Base-by-base conservation (phyloP, 164 flowering plant species). In the Piper betle region DNA sequence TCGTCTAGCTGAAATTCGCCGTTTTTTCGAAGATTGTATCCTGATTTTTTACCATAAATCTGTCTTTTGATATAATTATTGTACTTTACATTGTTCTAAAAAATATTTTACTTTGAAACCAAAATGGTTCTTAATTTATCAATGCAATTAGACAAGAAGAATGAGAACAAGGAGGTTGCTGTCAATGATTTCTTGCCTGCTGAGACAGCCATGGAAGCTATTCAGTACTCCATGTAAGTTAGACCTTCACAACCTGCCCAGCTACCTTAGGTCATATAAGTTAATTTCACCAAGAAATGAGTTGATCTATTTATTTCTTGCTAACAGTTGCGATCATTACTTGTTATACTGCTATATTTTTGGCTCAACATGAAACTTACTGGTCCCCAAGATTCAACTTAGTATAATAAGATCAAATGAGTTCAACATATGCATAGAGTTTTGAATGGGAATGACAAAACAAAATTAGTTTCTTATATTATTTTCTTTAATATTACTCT, bases 11-110 rank as follows among this genome's bases (percentile, higher is more conserved):
- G 91, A 85, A 70, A 85, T 85, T 55, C 69, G 82, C 2, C 85
- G 91, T 43, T 85, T 85, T 67, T 85, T 83, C 67, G 91, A 85
- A 79, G 91, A 85, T 62, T 85, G 87, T 85, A 83, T 80, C 79
- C 78, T 75, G 64, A 39, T 46, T 53, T 42, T 58, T 25, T 53
- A 62, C 33, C 33, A 25, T 3, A 15, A 37, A 20, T 16, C 39
- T 55, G 6, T 13, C 39, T 25, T 55, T 33, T 2, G 5, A 15
- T 53, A 19, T 4, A 43, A 52, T 18, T 16, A 53, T 12, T 39
- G 43, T 55, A 25, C 33, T 25, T 25, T 25, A 2, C 33, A 25
- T 25, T 25, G 33, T 52, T 15, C 39, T 2, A 43, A 19, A 42
- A 19, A 1, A 2, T 38, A 38, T 39, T 41, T 18, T 11, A 33